Conservation (phyloP, 352 stramenopile genomes). For the Phytophthora vignae region DNA sequence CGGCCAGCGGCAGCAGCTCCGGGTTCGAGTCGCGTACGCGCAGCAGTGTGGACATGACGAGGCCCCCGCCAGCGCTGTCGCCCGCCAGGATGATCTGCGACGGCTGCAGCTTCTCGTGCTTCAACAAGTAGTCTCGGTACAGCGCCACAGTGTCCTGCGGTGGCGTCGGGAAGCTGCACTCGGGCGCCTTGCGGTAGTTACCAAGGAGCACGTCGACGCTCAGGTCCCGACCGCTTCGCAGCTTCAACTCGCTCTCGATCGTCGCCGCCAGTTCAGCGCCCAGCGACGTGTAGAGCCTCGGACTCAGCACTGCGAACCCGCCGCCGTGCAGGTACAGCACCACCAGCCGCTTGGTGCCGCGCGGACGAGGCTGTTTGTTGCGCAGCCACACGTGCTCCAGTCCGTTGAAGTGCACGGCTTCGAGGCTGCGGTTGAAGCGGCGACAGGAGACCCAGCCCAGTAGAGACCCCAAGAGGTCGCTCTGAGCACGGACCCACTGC, state of each 20-base stretch:
- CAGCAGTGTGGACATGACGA: slow-evolving; percentile 57
- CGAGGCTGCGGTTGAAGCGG: slow-evolving; percentile 24
- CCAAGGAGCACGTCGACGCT: slow-evolving; percentile 49
- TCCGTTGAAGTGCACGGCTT: slow-evolving; percentile 41
- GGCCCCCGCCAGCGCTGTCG: slow-evolving; percentile 55
- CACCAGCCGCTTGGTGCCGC: slow-evolving; percentile 29
- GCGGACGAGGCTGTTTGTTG: background rate
- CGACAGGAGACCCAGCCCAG: slow-evolving; percentile 33
- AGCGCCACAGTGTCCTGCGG: slow-evolving; percentile 46
- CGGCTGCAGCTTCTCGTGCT: slow-evolving; percentile 34
- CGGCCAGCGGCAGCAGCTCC: slow-evolving; percentile 33
- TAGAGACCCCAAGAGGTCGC: slow-evolving; percentile 27
- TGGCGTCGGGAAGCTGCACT: slow-evolving; percentile 48
- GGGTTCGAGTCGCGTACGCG: slow-evolving; percentile 39
- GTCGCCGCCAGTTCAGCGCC: slow-evolving; percentile 26
- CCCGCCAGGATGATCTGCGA: slow-evolving; percentile 54
- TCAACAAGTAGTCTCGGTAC: slow-evolving; percentile 51
- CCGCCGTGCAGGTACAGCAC: slow-evolving; percentile 60
- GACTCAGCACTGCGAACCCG: slow-evolving; percentile 48
- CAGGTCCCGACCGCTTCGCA: background rate
- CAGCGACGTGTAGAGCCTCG: slow-evolving; percentile 49
- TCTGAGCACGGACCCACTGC: slow-evolving; percentile 32
- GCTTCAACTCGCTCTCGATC: slow-evolving; percentile 32
- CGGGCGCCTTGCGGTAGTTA: slow-evolving; percentile 64
- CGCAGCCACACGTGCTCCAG: slow-evolving; percentile 60